These are phyloP conservation scores for Emergomyces orientalis DNA, from an alignment of 2,329 filamentous ascomycete species.

Conservation along the genomic window DNA sequence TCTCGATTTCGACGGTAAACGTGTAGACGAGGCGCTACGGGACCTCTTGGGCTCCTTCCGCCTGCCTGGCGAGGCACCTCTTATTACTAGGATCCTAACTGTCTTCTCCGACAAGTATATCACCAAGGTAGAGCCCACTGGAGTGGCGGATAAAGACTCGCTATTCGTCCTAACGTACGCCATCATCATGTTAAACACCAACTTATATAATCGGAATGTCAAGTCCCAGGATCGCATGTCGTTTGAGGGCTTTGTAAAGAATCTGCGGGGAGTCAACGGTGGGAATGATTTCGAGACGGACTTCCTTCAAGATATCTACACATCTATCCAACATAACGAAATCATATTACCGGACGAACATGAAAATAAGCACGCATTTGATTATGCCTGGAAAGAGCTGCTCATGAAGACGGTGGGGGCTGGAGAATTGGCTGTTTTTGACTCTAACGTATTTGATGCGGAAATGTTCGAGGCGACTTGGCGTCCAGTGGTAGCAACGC, in stretches of 20 bases:
- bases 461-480: slow-evolving; percentile 97
- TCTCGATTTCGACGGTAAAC: slow-evolving; percentile 82
- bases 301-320: slow-evolving; percentile 77
- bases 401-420: slow-evolving; percentile 72
- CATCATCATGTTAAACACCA: slow-evolving; percentile 95
- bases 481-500: slow-evolving; percentile 85
- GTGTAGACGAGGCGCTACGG: slow-evolving; percentile 82
- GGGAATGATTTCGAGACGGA: slow-evolving; percentile 74
- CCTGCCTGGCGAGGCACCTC: slow-evolving; percentile 79
- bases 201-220: slow-evolving; percentile 90
- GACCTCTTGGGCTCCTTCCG: slow-evolving; percentile 86
- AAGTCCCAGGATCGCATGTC: slow-evolving; percentile 70
- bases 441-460: slow-evolving; percentile 91
- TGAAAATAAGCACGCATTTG: slow-evolving; percentile 91
- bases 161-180: slow-evolving; percentile 89
- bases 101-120: slow-evolving; percentile 82
- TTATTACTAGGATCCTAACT: slow-evolving; percentile 88
- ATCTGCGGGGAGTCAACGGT: slow-evolving; percentile 82
- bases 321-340: slow-evolving; percentile 84
- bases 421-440: slow-evolving; percentile 64
- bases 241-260: slow-evolving; percentile 69
- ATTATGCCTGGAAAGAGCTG: slow-evolving; percentile 95
- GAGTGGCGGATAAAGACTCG: slow-evolving; percentile 75
- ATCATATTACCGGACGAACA: slow-evolving; percentile 97
- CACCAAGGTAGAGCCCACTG: slow-evolving; percentile 56